Percentiles rank a stretch among this genome's conserved stretches.
phyloP scores from a whole-genome alignment of 2,329 filamentous ascomycete species.

The Phialophora macrospora region DNA sequence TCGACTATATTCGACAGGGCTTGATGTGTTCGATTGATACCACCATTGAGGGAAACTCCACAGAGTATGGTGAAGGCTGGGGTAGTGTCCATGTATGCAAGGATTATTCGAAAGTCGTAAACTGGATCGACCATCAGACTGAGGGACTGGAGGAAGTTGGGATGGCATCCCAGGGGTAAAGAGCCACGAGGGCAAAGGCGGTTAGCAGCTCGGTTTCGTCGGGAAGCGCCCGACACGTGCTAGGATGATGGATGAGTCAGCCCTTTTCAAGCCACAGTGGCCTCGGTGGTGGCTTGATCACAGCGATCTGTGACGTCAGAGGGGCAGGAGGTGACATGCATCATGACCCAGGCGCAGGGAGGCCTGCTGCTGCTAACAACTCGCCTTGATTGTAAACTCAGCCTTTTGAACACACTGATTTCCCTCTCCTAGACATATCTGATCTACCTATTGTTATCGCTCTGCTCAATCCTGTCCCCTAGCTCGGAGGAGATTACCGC shows the following conservation, averaged over 20 bases:
- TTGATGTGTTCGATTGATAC: constrained; percentile 12
- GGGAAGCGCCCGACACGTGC: not conserved
- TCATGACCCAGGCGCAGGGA: not conserved
- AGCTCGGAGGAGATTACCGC: not conserved
- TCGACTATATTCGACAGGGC: constrained; percentile 6
- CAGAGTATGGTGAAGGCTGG: constrained; percentile 12
- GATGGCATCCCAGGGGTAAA: not conserved
- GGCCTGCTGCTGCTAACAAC: not conserved
- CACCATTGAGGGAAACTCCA: constrained; percentile 7
- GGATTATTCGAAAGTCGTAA: constrained; percentile 9
- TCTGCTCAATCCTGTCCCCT: not conserved
- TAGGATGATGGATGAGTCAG: not conserved
- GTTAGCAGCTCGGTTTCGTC: too few relatives aligned
- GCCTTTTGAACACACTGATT: not conserved
- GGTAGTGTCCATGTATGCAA: constrained; percentile 9
- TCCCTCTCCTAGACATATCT: not conserved
- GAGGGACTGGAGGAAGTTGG: not conserved
- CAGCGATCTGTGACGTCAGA: not conserved
- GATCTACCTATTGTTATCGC: not conserved
- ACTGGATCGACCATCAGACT: constrained; percentile 3
- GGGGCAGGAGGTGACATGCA: not conserved
- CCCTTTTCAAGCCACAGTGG: not conserved
- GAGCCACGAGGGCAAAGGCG: too few relatives aligned
- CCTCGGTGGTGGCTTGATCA: not conserved
- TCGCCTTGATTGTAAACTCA: not conserved